Evolutionary conservation across 257 asterid genomes (phyloP).

Genomic region (Dorcoceras hygrometricum): DNA sequence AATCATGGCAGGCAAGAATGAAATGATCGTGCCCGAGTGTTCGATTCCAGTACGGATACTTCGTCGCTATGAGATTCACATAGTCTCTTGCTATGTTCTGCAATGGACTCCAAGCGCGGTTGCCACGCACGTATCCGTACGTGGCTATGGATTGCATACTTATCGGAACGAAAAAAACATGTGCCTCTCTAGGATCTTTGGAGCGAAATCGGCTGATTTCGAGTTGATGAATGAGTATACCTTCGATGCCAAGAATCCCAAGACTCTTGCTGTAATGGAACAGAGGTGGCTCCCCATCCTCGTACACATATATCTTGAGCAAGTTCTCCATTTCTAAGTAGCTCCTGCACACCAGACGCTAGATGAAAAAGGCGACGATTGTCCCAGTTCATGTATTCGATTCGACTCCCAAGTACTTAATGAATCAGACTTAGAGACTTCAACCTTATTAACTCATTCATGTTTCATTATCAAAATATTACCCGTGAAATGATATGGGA

Average conservation of each 20-base stretch:
- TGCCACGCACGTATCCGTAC: slow-evolving; percentile 33
- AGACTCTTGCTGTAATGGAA: slow-evolving; percentile 50
- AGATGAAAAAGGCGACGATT: no score
- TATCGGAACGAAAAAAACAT: slow-evolving; percentile 39
- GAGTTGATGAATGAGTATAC: slow-evolving; percentile 50
- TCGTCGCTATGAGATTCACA: slow-evolving; percentile 34
- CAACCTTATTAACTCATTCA: not conserved
- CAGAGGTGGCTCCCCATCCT: slow-evolving; percentile 62
- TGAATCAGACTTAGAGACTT: not conserved
- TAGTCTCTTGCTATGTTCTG: slow-evolving; percentile 48
- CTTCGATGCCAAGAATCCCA: slow-evolving; percentile 53
- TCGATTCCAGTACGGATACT: slow-evolving; percentile 56
- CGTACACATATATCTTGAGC: slow-evolving; percentile 49
- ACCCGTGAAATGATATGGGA: slow-evolving; percentile 48
- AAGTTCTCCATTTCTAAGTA: slow-evolving; percentile 62
- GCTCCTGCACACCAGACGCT: slow-evolving; percentile 49
- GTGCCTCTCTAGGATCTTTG: slow-evolving; percentile 38
- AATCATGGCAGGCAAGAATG: slow-evolving; percentile 55
- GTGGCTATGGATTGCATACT: slow-evolving; percentile 43
- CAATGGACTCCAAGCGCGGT: slow-evolving; percentile 48
- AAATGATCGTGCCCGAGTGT: slow-evolving; percentile 49
- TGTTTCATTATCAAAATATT: not conserved
- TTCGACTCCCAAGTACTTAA: no score
- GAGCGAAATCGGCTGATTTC: slow-evolving; percentile 55
- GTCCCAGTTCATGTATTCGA: no score